Evolutionary conservation across 345 rosid genomes (phyloP).

Genomic region (Lumnitzera racemosa): DNA sequence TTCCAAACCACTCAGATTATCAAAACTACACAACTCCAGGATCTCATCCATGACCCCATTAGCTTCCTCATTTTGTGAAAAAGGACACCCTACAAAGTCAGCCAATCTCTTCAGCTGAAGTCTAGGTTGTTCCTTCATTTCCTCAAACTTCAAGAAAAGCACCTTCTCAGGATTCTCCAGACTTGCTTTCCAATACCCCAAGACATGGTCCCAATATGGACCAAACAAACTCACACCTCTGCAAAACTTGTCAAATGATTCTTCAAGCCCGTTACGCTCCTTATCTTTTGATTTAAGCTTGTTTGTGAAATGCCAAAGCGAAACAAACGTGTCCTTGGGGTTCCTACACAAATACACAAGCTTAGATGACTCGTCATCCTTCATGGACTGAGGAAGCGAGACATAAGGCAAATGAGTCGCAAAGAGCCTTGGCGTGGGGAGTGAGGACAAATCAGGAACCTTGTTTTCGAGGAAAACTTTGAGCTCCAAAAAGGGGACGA

Average conservation of each 20-base stretch:
- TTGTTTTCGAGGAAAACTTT: slow-evolving; percentile 3
- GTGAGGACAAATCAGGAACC: slow-evolving; percentile 10
- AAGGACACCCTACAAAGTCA: slow-evolving; percentile 7
- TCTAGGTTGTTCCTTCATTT: slow-evolving; percentile 1
- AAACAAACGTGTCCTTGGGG: slow-evolving; percentile 14
- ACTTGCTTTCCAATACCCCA: slow-evolving; percentile 12
- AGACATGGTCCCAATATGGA: slow-evolving; percentile 13
- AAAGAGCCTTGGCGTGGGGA: slow-evolving; percentile 9
- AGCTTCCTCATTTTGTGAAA: background rate
- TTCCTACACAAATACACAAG: slow-evolving; percentile 13
- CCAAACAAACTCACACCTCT: slow-evolving; percentile 9
- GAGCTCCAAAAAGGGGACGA: slow-evolving; percentile 6
- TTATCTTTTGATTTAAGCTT: slow-evolving; percentile 1
- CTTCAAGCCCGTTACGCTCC: slow-evolving; percentile 5
- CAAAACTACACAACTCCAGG: slow-evolving; percentile 8
- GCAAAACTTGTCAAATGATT: slow-evolving; percentile 12
- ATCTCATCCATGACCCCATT: background rate
- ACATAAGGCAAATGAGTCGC: slow-evolving; percentile 6
- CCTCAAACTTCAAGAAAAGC: slow-evolving; percentile 12
- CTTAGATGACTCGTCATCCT: slow-evolving; percentile 7
- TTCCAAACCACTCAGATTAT: slow-evolving; percentile 7
- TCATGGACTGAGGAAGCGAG: slow-evolving; percentile 11
- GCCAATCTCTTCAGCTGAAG: slow-evolving; percentile 12
- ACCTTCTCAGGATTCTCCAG: slow-evolving; percentile 11
- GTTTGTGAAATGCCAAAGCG: slow-evolving; percentile 16